Conservation (phyloP, 345 rosid species). For the Gossypium ekmanianum region DNA sequence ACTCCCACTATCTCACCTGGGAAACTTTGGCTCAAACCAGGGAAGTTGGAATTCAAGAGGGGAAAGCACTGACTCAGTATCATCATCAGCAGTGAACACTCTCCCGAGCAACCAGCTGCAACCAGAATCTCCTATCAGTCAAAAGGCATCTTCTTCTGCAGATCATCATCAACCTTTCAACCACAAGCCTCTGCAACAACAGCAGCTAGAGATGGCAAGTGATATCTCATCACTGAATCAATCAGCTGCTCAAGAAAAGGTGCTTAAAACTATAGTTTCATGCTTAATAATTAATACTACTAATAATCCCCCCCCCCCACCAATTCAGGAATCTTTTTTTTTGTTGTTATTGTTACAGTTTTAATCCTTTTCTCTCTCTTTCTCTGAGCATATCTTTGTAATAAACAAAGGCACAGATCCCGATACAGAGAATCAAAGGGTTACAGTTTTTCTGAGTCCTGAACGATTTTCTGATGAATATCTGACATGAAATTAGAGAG, state of each 20-base stretch:
- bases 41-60: conserved; percentile 81
- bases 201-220: conserved; percentile 39
- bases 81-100: conserved; percentile 73
- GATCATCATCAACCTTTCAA: conserved; percentile 35
- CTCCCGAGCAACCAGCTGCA: conserved; percentile 57
- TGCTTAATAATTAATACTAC: too few species aligned
- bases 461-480: conserved; percentile 39
- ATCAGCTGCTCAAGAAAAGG: conserved; percentile 79
- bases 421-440: conserved; percentile 42
- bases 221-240: conserved; percentile 53
- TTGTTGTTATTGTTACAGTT: conserved; percentile 33
- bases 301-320: too few species aligned
- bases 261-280: conserved; percentile 20
- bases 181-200: conserved; percentile 29
- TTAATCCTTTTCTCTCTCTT: not conserved
- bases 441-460: conserved; percentile 29
- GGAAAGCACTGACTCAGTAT: conserved; percentile 83
- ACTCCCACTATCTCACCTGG: not conserved
- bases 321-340: not conserved
- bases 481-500: conserved; percentile 28
- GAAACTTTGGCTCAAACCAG: conserved; percentile 36
- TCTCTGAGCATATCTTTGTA: conserved; percentile 29
- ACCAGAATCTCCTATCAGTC: conserved; percentile 83
- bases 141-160: conserved; percentile 36
- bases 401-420: conserved; percentile 41